A percentile compares a stretch with the other conserved stretches of the same genome.
These are phyloP conservation scores for Trichoderma breve DNA, from an alignment of 2,329 filamentous ascomycete species.

Conservation along the genomic window DNA sequence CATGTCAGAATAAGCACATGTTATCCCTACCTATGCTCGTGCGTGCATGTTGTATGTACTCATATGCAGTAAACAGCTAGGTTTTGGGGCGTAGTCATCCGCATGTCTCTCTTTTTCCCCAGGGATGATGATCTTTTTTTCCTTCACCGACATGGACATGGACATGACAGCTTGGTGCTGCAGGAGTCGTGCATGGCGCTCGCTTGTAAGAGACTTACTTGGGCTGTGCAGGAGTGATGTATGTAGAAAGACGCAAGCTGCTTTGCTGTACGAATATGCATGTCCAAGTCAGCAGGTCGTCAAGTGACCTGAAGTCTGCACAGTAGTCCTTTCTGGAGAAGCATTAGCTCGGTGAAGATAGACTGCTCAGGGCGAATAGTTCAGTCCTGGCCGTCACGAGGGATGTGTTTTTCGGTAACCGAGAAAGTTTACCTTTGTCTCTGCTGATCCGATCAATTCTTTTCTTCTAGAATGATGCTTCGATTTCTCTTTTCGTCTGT, in stretches of 20 bases:
- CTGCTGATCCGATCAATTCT: neutral
- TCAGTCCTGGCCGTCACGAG: neutral
- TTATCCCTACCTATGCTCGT: neutral
- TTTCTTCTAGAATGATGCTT: neutral
- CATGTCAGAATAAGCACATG: neutral
- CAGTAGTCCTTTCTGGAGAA: neutral
- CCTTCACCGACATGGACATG: constrained; percentile 14
- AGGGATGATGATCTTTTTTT: neutral
- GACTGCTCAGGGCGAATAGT: neutral
- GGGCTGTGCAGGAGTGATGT: neutral
- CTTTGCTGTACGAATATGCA: neutral
- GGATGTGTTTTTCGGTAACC: neutral
- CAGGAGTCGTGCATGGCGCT: neutral
- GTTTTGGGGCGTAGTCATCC: neutral
- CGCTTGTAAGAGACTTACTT: neutral
- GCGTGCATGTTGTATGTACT: no score
- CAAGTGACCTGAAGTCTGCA: neutral
- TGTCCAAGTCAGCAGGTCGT: constrained; percentile 2
- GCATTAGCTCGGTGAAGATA: neutral
- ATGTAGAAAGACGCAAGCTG: neutral
- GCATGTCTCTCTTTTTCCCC: neutral
- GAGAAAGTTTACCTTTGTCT: neutral
- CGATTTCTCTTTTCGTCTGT: neutral
- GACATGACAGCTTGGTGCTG: neutral
- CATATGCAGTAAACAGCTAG: neutral